A percentile compares a stretch with the other conserved stretches of the same genome.
These are phyloP conservation scores for Microcyclosporella mali DNA, from an alignment of 2,329 filamentous ascomycete species.

Conservation along the genomic window DNA sequence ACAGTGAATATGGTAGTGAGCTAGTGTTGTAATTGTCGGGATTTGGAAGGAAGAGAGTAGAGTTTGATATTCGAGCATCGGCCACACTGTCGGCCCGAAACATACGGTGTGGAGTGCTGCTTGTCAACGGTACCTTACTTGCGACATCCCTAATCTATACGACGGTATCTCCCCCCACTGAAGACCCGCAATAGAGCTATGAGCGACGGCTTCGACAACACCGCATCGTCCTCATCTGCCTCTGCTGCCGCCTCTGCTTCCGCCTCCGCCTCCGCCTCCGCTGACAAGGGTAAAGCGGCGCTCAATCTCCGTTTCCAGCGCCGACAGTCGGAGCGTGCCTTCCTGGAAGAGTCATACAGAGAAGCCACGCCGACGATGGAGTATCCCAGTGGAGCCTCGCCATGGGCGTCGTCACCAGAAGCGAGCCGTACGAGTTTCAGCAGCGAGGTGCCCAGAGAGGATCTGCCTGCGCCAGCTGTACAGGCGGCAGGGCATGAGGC, in stretches of 20 bases:
- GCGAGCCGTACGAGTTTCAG: slow-evolving; percentile 45
- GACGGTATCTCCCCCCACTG: no score
- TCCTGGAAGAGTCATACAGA: slow-evolving; percentile 27
- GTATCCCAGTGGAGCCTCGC: slow-evolving; percentile 57
- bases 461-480: slow-evolving; percentile 26
- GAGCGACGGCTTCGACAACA: no score
- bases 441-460: slow-evolving; percentile 29
- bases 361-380: slow-evolving; percentile 49
- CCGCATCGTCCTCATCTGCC: neutral
- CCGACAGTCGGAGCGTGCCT: slow-evolving; percentile 31
- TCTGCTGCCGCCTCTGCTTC: neutral
- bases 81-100: no score
- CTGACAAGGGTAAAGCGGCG: neutral
- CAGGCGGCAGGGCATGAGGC: slow-evolving; percentile 6
- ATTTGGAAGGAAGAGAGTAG: no score
- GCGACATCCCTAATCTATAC: no score
- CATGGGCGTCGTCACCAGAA: slow-evolving; percentile 58
- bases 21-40: no score
- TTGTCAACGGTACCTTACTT: no score
- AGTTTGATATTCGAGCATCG: no score
- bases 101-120: no score
- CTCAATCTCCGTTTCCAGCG: slow-evolving; percentile 32
- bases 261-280: neutral
- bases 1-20: no score
- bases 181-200: no score